Evolutionary conservation across 1,284 basidiomycete genomes (phyloP), one percentile per base, ranked within the genome.

Genomic region (Microbotryomycetes sp.): DNA sequence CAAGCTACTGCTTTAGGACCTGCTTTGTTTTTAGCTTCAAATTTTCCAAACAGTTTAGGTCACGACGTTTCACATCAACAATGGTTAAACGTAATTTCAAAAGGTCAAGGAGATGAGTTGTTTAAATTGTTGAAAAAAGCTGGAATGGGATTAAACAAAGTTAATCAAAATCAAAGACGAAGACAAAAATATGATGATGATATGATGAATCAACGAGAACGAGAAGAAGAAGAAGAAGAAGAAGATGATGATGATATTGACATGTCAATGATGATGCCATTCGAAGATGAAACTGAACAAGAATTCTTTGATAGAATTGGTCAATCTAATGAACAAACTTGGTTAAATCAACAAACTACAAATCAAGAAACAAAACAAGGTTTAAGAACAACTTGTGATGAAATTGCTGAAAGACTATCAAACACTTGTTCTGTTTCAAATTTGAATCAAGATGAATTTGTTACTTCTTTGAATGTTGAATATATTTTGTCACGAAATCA

Each of bases 1-100:
- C 68, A 70, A 46, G 66, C 61, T n/a, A 68, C 68, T 2, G 31
- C 61, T 3, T 54, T 70, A 3, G 68, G 68, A 0, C 66, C 68
- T 3, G 68, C 66, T 2, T 29, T 70, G 22, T 68, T 60, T 57
- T 60, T 70, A 29, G 47, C 60, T 12, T 60, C 59, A 32, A 56
- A 25, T n/a, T 6, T 30, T 54, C 1, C 46, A 48, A 3, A 32
- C 56, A 26, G 50, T 68, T 2, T 64, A 62, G 12, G 36, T 9
- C n/a, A n/a, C n/a, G 31, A 47, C 36, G n/a, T 62, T 5, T 42
- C 36, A 9, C 64, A 70, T 51, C 36, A 52, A 2, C 50, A 56
- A 23, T 70, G 60, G 56, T 47, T 65, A 36, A 42, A 61, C 23
- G 63, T 59, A 14, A 58, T 70, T 16, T 58, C 59, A 0, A 59